Base-by-base conservation (phyloP, 805 yeast species). In the Candida xyloterini region DNA sequence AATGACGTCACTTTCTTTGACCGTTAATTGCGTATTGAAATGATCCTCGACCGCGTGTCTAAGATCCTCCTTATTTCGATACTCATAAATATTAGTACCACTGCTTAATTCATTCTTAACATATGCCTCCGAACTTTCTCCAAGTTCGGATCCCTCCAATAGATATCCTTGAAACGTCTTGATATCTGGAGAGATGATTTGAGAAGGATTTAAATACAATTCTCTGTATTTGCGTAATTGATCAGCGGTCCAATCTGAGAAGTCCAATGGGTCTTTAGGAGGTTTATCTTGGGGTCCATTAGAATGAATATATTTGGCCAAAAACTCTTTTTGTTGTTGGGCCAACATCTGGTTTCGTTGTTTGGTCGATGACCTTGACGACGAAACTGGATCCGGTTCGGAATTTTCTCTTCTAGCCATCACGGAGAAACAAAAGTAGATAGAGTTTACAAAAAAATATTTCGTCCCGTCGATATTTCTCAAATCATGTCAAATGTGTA, bases 1-100 rank as follows among this genome's bases (percentile, higher is more conserved):
- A 27, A 91, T 79, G 23, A 84, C 79, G 52, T 91, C 98, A 42
- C 82, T 79, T 56, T 91, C 99, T 51, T 85, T 79, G 3, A 79
- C 78, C 10, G 75, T 71, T 18, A 67, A 44, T 36, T 56, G 60
- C 25, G 59, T 67, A 47, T 71, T 52, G 51, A 90, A 87, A 60
- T 91, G 97, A 40, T 73, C 57, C 34, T 61, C 63, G 7, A 59
- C 63, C 15, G 50, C 56, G 25, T 43, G 41, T 18, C 59, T 47
- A 20, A 61, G 42, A 31, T 55, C 61, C 30, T 59, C 56, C 24
- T 42, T 37, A 9, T 54, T 56, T 27, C 66, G 46, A 38, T 57
- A 59, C 10, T 61, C 66, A 38, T 60, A 59, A 10, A 57, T 27
- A 28, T 58, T 59, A 15, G 50, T 52, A 4, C 53, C 59, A 22